Conservation (phyloP, 495 filamentous ascomycete genomes). For the Talaromyces thailandensis region DNA sequence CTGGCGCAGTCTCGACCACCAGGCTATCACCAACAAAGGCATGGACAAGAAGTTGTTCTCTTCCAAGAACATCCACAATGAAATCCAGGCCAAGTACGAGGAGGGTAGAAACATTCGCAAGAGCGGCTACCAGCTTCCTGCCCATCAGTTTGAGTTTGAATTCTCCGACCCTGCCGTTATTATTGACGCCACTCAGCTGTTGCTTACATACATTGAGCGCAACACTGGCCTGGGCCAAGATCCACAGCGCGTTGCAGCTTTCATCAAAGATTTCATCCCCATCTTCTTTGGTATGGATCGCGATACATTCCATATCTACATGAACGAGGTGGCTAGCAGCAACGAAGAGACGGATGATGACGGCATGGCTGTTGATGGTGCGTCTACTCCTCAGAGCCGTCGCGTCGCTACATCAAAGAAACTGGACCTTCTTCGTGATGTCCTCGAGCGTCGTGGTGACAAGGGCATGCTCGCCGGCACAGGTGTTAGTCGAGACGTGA, state of each 20-base stretch:
- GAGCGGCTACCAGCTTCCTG: constrained; percentile 47
- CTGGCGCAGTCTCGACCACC: constrained; percentile 92
- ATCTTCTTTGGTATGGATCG: constrained; percentile 80
- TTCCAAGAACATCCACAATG: constrained; percentile 72
- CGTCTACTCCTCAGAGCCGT: constrained; percentile 43
- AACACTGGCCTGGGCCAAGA: constrained; percentile 61
- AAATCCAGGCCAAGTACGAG: constrained; percentile 81
- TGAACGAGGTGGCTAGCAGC: constrained; percentile 58
- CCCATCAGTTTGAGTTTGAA: constrained; percentile 63
- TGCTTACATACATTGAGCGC: constrained; percentile 66
- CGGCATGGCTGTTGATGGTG: constrained; percentile 36
- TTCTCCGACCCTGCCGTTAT: constrained; percentile 74
- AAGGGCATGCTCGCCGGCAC: constrained; percentile 57
- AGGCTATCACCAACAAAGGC: constrained; percentile 74
- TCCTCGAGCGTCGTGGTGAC: constrained; percentile 66
- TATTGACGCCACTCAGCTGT: constrained; percentile 68
- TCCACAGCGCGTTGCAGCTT: constrained; percentile 64
- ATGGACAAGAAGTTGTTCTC: constrained; percentile 85
- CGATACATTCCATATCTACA: constrained; percentile 63
- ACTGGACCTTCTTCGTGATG: constrained; percentile 73
- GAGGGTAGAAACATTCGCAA: constrained; percentile 63
- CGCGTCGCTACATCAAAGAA: constrained; percentile 62
- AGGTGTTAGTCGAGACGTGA: constrained; percentile 73
- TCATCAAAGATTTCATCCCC: constrained; percentile 82
- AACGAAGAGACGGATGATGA: constrained; percentile 69